Base-by-base conservation (phyloP, 164 flowering plant species). In the Vitis vinifera region DNA sequence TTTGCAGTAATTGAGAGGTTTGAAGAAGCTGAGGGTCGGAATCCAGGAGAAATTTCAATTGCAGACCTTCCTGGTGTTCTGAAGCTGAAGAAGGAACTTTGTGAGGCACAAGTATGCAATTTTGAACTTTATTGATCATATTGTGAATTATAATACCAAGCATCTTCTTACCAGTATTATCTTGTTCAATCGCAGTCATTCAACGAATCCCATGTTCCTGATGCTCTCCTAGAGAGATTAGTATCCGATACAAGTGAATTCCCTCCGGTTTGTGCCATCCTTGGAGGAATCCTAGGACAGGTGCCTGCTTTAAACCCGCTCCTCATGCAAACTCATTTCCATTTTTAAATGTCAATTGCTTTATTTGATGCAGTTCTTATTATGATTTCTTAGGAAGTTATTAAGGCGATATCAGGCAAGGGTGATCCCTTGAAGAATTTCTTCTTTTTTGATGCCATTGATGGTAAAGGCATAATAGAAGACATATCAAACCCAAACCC, bases 211-310 rank as follows among this genome's bases (percentile, higher is more conserved):
- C 85, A 72, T 52, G 65, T 96, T 53, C 92, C 99, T 37, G 88
- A 86, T 65, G 37, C 79, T 56, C 93, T 95, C 60, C 76, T 95
- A 12, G 89, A 85, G 78, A 86, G 99, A 81, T 68, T 95, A 77
- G 69, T 86, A 14, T 70, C 66, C 2, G 84, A 77, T 57, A 68
- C 80, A 31, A 76, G 62, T 61, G 98, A 95, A 81, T 88, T 90
- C 68, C 98, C 99, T 51, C 95, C 97, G 2, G 99, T 91, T 13
- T 95, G 97, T 86, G 97, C 99, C 55, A 78, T 93, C 56, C 55
- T 93, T 57, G 97, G 98, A 52, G 98, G 99, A 47, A 85, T 91
- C 68, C 93, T 95, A 66, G 98, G 98, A 44, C 99, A 95, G 99
- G 99, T 94, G 70, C 9, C 29, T 29, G 13, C 59, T 51, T 55